phyloP scores from a whole-genome alignment of 805 yeast genomes.

The Saturnispora sanitii region DNA sequence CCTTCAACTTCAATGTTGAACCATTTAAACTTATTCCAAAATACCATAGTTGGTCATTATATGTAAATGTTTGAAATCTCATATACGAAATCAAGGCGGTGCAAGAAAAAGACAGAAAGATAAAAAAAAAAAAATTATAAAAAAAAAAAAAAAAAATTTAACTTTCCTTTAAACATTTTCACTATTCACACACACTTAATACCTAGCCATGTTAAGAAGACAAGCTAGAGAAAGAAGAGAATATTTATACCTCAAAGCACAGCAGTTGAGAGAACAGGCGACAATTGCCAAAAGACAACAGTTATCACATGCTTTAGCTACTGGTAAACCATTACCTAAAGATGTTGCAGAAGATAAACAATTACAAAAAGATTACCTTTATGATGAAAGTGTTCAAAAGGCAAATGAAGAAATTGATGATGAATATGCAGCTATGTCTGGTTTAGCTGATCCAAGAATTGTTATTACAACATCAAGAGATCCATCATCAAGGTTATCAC shows the following conservation, averaged over 20 bases:
- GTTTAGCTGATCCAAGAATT: slow-evolving; percentile 81
- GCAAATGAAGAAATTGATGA: slow-evolving; percentile 53
- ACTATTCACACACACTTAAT: neutral
- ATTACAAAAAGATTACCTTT: slow-evolving; percentile 72
- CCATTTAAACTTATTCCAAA: neutral
- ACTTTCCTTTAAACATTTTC: neutral
- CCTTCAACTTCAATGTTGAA: too few relatives aligned
- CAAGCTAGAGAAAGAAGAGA: slow-evolving; percentile 97
- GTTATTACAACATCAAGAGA: slow-evolving; percentile 91
- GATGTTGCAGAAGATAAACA: slow-evolving; percentile 83
- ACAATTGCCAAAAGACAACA: slow-evolving; percentile 79
- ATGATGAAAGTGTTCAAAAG: slow-evolving; percentile 66
- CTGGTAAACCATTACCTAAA: slow-evolving; percentile 82
- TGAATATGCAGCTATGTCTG: slow-evolving; percentile 81
- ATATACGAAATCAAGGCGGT: neutral
- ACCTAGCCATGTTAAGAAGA: slow-evolving; percentile 56
- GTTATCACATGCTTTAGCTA: slow-evolving; percentile 77
- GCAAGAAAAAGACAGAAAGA: neutral
- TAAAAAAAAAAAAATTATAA: neutral
- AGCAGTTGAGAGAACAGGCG: slow-evolving; percentile 82
- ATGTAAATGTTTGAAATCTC: slow-evolving; percentile 1
- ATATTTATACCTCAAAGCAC: slow-evolving; percentile 79
- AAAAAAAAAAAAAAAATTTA: neutral
- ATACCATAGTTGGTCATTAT: neutral
- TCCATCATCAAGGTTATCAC: slow-evolving; percentile 76